Evolutionary conservation across 2,329 filamentous ascomycete species (phyloP).

Genomic region (Cytospora paraplurivora): DNA sequence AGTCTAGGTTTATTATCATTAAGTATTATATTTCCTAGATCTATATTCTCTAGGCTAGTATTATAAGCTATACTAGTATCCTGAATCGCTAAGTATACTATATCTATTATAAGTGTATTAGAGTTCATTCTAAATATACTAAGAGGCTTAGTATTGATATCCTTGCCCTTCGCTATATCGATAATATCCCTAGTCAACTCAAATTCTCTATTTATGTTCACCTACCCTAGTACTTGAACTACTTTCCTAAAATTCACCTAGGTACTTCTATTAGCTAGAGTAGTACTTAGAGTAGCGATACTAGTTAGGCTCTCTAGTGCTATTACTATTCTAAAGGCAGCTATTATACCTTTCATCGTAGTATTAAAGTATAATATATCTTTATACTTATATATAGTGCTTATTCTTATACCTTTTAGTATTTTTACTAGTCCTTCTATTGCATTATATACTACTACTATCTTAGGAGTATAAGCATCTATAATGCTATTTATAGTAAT

Average conservation of each 20-base stretch:
- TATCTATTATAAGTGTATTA: not conserved
- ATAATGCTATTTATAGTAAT: not conserved
- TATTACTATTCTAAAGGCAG: too few species aligned
- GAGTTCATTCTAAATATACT: not conserved
- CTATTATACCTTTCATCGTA: not conserved
- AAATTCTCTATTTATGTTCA: not conserved
- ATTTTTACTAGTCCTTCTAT: not conserved
- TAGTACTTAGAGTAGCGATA: not conserved
- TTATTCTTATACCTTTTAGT: not conserved
- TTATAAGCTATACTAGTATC: not conserved
- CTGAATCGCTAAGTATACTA: not conserved
- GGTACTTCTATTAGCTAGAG: not conserved
- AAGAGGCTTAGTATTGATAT: not conserved
- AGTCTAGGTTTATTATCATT: too few species aligned
- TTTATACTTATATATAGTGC: constrained; percentile 1
- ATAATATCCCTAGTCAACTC: not conserved
- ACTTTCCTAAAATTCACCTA: not conserved
- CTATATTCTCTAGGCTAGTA: too few species aligned
- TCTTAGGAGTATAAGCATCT: not conserved
- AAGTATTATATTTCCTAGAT: too few species aligned
- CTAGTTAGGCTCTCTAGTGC: not conserved
- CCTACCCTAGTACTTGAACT: not conserved
- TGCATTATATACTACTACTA: not conserved
- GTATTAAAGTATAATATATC: not conserved
- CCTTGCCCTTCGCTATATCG: not conserved